phyloP scores from a whole-genome alignment of 129 eudicot genomes.

The Tagetes patula region DNA sequence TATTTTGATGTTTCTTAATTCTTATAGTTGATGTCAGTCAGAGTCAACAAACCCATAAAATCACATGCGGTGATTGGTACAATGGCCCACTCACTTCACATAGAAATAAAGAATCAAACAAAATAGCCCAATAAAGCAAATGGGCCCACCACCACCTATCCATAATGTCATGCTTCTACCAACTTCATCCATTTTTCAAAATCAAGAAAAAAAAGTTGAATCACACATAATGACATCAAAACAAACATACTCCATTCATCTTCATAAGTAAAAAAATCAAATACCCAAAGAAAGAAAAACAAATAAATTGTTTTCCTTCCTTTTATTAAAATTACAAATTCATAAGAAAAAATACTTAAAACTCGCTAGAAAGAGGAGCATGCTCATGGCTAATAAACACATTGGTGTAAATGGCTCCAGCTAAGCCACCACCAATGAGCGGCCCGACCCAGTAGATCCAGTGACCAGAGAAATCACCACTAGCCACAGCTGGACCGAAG shows the following conservation, averaged over 20 bases:
- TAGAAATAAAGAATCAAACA: slow-evolving; percentile 20
- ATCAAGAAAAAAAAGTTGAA: not conserved
- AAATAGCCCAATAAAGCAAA: slow-evolving; percentile 23
- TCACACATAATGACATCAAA: not conserved
- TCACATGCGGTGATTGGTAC: slow-evolving; percentile 29
- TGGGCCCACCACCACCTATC: slow-evolving; percentile 36
- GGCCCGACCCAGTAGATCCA: slow-evolving; percentile 85
- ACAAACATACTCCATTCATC: not conserved
- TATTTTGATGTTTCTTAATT: not conserved
- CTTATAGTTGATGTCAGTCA: slow-evolving; percentile 12
- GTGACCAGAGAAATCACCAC: slow-evolving; percentile 53
- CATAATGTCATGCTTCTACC: slow-evolving; percentile 15
- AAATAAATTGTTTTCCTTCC: slow-evolving; percentile 21
- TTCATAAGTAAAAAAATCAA: not conserved
- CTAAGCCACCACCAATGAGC: slow-evolving; percentile 65
- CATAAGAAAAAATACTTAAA: slow-evolving; percentile 21
- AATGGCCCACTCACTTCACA: slow-evolving; percentile 29
- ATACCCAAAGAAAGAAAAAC: slow-evolving; percentile 31
- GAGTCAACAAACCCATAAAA: slow-evolving; percentile 1
- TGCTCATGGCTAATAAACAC: slow-evolving; percentile 59
- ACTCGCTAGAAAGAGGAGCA: slow-evolving; percentile 48
- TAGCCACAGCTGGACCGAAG: slow-evolving; percentile 67
- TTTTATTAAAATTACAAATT: slow-evolving; percentile 29
- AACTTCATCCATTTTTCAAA: slow-evolving; percentile 22
- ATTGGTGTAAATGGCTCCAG: slow-evolving; percentile 51